Evolutionary conservation across 2,329 filamentous ascomycete genomes (phyloP).

Genomic region (Massarina eburnea): DNA sequence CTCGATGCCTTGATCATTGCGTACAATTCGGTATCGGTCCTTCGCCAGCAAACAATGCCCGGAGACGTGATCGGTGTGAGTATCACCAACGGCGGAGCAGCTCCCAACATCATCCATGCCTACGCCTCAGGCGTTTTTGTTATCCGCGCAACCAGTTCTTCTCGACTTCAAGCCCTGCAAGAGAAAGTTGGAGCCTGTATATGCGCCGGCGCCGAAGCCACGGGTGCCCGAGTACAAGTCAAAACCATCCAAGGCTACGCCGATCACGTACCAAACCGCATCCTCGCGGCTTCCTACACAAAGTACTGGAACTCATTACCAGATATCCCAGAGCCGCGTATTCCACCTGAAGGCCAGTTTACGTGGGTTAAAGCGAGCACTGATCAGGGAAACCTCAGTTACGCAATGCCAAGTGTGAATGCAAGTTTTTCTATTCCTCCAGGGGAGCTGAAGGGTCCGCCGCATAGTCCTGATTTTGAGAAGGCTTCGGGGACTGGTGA

Average conservation of each 20-base stretch:
- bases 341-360: constrained; percentile 14
- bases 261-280: constrained; percentile 58
- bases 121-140: constrained; percentile 43
- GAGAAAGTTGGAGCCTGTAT: constrained; percentile 46
- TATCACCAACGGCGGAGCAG: constrained; percentile 31
- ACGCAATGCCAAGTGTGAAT: constrained; percentile 59
- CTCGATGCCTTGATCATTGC: constrained; percentile 42
- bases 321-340: constrained; percentile 14
- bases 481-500: constrained; percentile 39
- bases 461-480: constrained; percentile 47
- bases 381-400: constrained; percentile 62
- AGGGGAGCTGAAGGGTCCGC: constrained; percentile 34
- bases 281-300: constrained; percentile 46
- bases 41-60: constrained; percentile 44
- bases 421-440: constrained; percentile 53
- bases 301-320: constrained; percentile 25
- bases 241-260: constrained; percentile 51
- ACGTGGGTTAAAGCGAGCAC: constrained; percentile 53
- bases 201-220: constrained; percentile 51
- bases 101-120: constrained; percentile 45
- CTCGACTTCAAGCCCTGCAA: constrained; percentile 33
- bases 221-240: constrained; percentile 53
- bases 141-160: constrained; percentile 34
- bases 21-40: constrained; percentile 39
- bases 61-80: constrained; percentile 43